These are phyloP conservation scores for Amborella trichopoda DNA, from an alignment of 164 flowering plant genomes.

Conservation along the genomic window DNA sequence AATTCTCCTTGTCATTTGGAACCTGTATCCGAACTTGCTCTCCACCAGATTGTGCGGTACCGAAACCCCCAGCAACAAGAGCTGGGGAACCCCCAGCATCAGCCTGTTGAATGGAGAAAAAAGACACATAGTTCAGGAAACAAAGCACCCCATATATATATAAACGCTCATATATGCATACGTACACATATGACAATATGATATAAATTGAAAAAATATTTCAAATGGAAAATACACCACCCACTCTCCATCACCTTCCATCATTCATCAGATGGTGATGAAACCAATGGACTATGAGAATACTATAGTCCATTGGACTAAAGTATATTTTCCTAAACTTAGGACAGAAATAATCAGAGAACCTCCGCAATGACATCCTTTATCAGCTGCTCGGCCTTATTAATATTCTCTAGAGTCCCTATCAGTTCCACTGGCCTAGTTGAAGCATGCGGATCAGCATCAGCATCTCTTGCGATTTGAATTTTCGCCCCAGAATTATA, in stretches of 20 bases:
- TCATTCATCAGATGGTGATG: too few species aligned
- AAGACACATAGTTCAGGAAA: not conserved
- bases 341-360: not conserved
- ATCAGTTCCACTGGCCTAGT: constrained; percentile 75
- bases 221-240: too few species aligned
- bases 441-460: constrained; percentile 64
- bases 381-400: constrained; percentile 81
- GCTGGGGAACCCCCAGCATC: constrained; percentile 98
- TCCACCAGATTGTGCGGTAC: constrained; percentile 43
- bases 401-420: constrained; percentile 55
- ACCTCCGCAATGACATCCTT: constrained; percentile 97
- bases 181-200: too few species aligned
- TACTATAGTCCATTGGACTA: too few species aligned
- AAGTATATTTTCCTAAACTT: too few species aligned
- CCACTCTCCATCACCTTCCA: too few species aligned
- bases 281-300: too few species aligned
- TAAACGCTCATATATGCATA: not conserved
- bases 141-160: not conserved
- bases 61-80: constrained; percentile 83
- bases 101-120: constrained; percentile 36
- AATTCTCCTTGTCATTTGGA: constrained; percentile 79
- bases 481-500: constrained; percentile 83
- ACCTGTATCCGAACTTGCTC: constrained; percentile 85
- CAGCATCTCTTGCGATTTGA: constrained; percentile 85
- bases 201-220: too few species aligned